phyloP scores from a whole-genome alignment of 2,329 filamentous ascomycete genomes.

The Fusarium clavum region DNA sequence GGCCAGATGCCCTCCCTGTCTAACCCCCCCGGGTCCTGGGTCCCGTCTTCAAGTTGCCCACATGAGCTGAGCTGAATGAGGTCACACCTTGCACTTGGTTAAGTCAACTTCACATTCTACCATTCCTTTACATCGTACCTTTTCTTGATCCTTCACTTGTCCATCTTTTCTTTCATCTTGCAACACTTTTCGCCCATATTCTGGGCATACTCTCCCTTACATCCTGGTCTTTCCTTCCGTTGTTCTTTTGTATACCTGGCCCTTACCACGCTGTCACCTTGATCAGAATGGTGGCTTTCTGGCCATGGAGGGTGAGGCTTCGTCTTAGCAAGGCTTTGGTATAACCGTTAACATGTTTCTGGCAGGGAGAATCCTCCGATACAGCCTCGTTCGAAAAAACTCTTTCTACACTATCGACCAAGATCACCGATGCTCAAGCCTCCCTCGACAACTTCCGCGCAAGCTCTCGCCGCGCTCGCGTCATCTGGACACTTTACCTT shows the following conservation, averaged over 20 bases:
- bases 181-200: slow-evolving; percentile 3
- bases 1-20: slow-evolving; percentile 15
- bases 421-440: slow-evolving; percentile 80
- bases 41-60: slow-evolving; percentile 4
- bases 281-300: slow-evolving; percentile 79
- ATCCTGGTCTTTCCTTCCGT: slow-evolving; percentile 1
- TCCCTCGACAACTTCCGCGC: slow-evolving; percentile 79
- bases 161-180: slow-evolving; percentile 4
- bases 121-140: slow-evolving; percentile 19
- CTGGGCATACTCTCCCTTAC: slow-evolving; percentile 19
- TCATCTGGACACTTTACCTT: slow-evolving; percentile 90
- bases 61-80: slow-evolving; percentile 33
- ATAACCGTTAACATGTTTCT: slow-evolving; percentile 23
- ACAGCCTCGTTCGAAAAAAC: slow-evolving; percentile 94
- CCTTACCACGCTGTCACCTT: slow-evolving; percentile 4
- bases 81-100: slow-evolving; percentile 20
- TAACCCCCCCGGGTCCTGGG: not conserved
- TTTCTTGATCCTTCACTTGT: slow-evolving; percentile 9
- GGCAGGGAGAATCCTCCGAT: slow-evolving; percentile 81
- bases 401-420: slow-evolving; percentile 81
- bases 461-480: slow-evolving; percentile 80
- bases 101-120: slow-evolving; percentile 8
- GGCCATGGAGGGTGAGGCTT: slow-evolving; percentile 80
- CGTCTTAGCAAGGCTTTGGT: not conserved
- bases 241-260: slow-evolving; percentile 21